Percentiles rank a stretch among this genome's conserved stretches.
phyloP scores from a whole-genome alignment of 2,329 filamentous ascomycete genomes.

The Incumbomyces delicatus region DNA sequence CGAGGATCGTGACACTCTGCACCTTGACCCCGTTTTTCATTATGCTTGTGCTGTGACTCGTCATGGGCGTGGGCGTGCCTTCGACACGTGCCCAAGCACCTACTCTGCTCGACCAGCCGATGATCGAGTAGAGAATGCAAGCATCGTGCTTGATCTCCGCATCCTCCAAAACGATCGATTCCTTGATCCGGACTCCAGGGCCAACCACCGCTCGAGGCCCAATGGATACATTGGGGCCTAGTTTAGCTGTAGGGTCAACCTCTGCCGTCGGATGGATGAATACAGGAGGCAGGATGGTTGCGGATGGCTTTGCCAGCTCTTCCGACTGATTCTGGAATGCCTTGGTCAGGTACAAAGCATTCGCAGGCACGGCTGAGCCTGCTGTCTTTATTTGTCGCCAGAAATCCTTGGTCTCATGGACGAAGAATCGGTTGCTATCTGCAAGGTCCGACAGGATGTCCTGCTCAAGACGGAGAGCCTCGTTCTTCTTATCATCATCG shows the following conservation, averaged over 20 bases:
- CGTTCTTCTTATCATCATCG: conserved; percentile 64
- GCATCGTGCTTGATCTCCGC: conserved; percentile 94
- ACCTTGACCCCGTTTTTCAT: conserved; percentile 98
- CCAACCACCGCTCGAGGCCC: conserved; percentile 80
- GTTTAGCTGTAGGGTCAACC: conserved; percentile 89
- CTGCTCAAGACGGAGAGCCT: conserved; percentile 90
- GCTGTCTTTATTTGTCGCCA: conserved; percentile 99
- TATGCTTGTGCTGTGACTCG: conserved; percentile 85
- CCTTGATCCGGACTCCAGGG: conserved; percentile 83
- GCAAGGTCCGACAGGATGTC: conserved; percentile 93
- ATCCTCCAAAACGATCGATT: conserved; percentile 91
- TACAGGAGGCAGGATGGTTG: conserved; percentile 82
- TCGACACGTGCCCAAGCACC: conserved; percentile 98
- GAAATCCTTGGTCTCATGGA: conserved; percentile 97
- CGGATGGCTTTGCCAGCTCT: conserved; percentile 73
- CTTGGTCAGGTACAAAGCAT: conserved; percentile 91
- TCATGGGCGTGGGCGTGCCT: conserved; percentile 78
- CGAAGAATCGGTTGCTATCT: conserved; percentile 95
- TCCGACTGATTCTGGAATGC: conserved; percentile 72
- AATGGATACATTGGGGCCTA: conserved; percentile 93
- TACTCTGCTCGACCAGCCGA: conserved; percentile 91
- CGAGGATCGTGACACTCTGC: conserved; percentile 93
- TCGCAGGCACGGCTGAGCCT: conserved; percentile 90
- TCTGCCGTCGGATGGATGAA: conserved; percentile 88
- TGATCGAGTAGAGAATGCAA: conserved; percentile 89